phyloP scores from a whole-genome alignment of 225 moss, liverwort and hornwort species.

The Takakia lepidozioides region DNA sequence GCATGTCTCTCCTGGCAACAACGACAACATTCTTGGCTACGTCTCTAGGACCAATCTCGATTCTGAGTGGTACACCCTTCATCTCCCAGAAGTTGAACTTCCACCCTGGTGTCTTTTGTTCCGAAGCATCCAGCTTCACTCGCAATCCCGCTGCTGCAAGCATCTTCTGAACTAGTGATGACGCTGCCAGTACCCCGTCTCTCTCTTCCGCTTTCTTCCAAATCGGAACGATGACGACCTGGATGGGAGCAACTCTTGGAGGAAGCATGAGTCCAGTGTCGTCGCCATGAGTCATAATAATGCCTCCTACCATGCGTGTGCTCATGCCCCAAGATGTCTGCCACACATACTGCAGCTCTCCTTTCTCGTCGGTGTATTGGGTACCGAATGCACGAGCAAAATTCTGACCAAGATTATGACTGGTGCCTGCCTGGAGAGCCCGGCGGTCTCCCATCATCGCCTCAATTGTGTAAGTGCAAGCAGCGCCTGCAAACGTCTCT shows the following conservation, averaged over 20 bases:
- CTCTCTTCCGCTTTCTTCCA: constrained; percentile 80
- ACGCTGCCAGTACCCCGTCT: constrained; percentile 47
- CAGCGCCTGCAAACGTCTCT: constrained; percentile 91
- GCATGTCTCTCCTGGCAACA: constrained; percentile 73
- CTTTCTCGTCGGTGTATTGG: constrained; percentile 68
- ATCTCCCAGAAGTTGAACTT: constrained; percentile 98
- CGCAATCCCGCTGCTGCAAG: constrained; percentile 46
- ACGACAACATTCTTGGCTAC: constrained; percentile 65
- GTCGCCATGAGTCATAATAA: constrained; percentile 97
- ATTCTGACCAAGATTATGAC: constrained; percentile 95
- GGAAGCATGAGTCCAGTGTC: constrained; percentile 84
- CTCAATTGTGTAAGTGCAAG: constrained; percentile 84
- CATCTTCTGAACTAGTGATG: constrained; percentile 27
- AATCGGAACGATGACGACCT: constrained; percentile 81
- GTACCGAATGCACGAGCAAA: constrained; percentile 84
- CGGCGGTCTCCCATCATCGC: constrained; percentile 96
- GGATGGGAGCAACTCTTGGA: constrained; percentile 79
- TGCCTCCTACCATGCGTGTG: constrained; percentile 98
- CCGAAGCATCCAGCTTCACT: constrained; percentile 72
- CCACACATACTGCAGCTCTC: constrained; percentile 77
- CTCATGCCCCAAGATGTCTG: constrained; percentile 99
- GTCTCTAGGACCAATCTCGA: constrained; percentile 86
- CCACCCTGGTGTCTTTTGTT: constrained; percentile 91
- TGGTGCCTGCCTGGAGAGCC: constrained; percentile 92
- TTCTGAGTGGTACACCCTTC: constrained; percentile 89